Evolutionary conservation across 148 eudicot genomes (phyloP).

Genomic region (Arbutus unedo): DNA sequence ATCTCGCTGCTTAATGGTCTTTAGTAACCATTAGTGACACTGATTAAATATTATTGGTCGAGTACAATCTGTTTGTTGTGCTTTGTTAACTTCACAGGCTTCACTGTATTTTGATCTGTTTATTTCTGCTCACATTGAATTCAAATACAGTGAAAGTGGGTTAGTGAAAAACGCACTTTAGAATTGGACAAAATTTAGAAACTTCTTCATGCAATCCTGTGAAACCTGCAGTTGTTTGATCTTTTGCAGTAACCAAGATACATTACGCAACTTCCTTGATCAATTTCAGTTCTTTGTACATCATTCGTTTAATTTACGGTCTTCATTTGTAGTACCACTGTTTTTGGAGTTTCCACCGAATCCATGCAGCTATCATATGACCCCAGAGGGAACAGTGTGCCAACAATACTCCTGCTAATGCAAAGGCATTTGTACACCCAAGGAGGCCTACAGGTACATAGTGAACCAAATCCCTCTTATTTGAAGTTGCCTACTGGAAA

Average conservation of each 20-base stretch:
- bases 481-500: neutral
- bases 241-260: constrained; percentile 3
- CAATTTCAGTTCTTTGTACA: neutral
- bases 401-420: constrained; percentile 87
- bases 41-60: neutral
- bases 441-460: constrained; percentile 80
- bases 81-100: neutral
- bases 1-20: neutral
- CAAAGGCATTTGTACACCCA: constrained; percentile 87
- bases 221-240: neutral
- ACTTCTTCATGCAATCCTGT: neutral
- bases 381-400: constrained; percentile 87
- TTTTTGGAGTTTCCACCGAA: constrained; percentile 97
- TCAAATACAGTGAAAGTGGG: neutral
- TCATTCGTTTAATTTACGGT: neutral
- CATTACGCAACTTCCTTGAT: neutral
- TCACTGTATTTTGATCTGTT: neutral
- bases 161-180: neutral
- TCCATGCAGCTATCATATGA: constrained; percentile 95
- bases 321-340: constrained; percentile 67
- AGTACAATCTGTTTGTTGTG: neutral
- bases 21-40: neutral
- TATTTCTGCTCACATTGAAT: neutral
- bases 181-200: neutral
- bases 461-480: neutral